Evolutionary conservation across 2,329 filamentous ascomycete genomes (phyloP).

Genomic region (Colletotrichum sublineola): DNA sequence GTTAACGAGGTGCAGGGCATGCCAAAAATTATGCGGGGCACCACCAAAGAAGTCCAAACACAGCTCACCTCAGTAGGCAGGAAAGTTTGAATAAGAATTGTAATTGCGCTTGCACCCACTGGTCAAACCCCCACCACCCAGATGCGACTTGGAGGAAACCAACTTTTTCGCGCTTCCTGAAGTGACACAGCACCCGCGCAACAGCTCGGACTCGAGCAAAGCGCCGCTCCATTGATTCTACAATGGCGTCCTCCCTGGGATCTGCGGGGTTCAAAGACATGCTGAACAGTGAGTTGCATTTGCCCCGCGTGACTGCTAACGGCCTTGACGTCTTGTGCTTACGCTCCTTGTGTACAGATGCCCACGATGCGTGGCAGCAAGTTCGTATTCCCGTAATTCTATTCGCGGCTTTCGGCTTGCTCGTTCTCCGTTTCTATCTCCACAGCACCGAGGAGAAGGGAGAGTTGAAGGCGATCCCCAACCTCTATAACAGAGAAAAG

Average conservation of each 20-base stretch:
- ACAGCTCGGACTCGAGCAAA: constrained; percentile 28
- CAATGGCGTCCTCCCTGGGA: constrained; percentile 25
- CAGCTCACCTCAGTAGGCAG: constrained; percentile 19
- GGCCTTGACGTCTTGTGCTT: constrained; percentile 10
- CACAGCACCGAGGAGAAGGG: constrained; percentile 35
- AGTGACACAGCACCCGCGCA: constrained; percentile 21
- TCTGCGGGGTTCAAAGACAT: constrained; percentile 23
- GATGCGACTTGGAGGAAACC: constrained; percentile 10
- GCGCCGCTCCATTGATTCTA: constrained; percentile 16
- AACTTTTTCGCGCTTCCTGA: constrained; percentile 6
- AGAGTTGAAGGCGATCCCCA: constrained; percentile 38
- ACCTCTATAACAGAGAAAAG: constrained; percentile 30
- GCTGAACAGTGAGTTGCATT: constrained; percentile 30
- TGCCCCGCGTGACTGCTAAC: background rate
- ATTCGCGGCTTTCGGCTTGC: constrained; percentile 33
- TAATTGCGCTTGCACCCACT: constrained; percentile 36
- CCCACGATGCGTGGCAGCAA: constrained; percentile 42
- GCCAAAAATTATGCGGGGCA: constrained; percentile 39
- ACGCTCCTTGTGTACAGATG: constrained; percentile 21
- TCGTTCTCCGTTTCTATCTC: constrained; percentile 41
- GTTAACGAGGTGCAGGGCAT: constrained; percentile 35
- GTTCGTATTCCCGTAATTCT: constrained; percentile 41
- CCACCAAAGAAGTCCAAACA: constrained; percentile 16
- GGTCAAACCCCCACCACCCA: constrained; percentile 26
- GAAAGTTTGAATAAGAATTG: constrained; percentile 36